A percentile compares a stretch with the other conserved stretches of the same genome.
Evolutionary conservation across 805 yeast genomes (phyloP).

Genomic region (Candida andamanensis): DNA sequence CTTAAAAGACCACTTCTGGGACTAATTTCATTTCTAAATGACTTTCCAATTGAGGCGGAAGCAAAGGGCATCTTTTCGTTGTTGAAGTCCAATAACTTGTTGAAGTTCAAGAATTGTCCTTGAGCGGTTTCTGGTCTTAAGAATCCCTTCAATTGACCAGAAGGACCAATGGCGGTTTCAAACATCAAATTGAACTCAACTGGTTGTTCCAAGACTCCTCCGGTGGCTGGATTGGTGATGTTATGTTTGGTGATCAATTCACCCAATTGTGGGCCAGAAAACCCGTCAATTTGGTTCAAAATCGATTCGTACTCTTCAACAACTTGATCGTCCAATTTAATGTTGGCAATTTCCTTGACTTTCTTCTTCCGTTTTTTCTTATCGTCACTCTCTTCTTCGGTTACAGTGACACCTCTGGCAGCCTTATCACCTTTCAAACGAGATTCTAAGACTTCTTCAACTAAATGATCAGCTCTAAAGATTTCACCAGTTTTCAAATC

Average conservation of each 20-base stretch:
- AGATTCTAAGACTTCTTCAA: slow-evolving; percentile 95
- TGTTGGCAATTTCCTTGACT: slow-evolving; percentile 90
- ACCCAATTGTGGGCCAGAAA: slow-evolving; percentile 87
- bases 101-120: slow-evolving; percentile 96
- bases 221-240: slow-evolving; percentile 89
- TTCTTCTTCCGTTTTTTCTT: slow-evolving; percentile 76
- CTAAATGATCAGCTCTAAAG: slow-evolving; percentile 96
- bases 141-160: slow-evolving; percentile 93
- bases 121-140: slow-evolving; percentile 99
- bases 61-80: slow-evolving; percentile 98
- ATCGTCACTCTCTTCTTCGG: slow-evolving; percentile 56
- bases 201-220: slow-evolving; percentile 82
- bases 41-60: slow-evolving; percentile 98
- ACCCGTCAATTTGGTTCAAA: slow-evolving; percentile 93
- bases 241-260: slow-evolving; percentile 76
- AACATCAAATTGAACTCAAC: slow-evolving; percentile 97
- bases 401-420: slow-evolving; percentile 75
- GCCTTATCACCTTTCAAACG: slow-evolving; percentile 95
- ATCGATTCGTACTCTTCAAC: slow-evolving; percentile 79
- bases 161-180: slow-evolving; percentile 98
- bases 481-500: slow-evolving; percentile 96
- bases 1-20: slow-evolving; percentile 97
- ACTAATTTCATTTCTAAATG: slow-evolving; percentile 97
- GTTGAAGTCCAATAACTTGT: slow-evolving; percentile 89
- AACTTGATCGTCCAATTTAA: slow-evolving; percentile 76